Conservation (phyloP, 306 rosid genomes). For the Cicer chorassanicum region DNA sequence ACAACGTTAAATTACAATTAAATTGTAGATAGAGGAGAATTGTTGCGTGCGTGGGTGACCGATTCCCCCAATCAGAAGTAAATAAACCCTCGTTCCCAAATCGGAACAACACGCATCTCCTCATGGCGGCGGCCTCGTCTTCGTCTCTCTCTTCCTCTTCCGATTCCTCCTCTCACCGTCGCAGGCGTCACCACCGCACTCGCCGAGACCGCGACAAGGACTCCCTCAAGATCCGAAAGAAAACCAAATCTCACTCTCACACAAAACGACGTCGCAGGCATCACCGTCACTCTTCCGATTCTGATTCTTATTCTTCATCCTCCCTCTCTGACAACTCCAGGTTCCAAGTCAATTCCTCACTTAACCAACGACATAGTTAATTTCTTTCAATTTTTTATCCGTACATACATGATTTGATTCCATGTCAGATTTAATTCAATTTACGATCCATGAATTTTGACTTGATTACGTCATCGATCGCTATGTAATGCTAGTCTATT, state of each 20-base stretch:
- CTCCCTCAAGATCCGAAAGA: conserved; percentile 71
- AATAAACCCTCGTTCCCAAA: conserved; percentile 49
- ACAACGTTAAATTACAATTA: too few species aligned
- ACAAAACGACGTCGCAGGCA: conserved; percentile 76
- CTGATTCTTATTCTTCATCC: conserved; percentile 50
- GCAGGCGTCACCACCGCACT: conserved; percentile 52
- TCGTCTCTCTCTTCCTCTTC: conserved; percentile 51
- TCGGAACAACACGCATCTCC: conserved; percentile 12
- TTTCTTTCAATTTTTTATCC: background rate
- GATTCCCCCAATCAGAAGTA: conserved; percentile 34
- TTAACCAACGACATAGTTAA: background rate
- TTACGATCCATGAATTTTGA: background rate
- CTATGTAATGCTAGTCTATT: background rate
- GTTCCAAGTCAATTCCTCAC: conserved; percentile 39
- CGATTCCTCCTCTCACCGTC: conserved; percentile 63
- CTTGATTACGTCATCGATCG: background rate
- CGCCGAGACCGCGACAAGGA: conserved; percentile 67
- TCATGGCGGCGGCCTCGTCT: conserved; percentile 85
- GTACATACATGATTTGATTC: background rate
- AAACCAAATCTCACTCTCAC: conserved; percentile 62
- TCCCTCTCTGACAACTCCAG: conserved; percentile 68
- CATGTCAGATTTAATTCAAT: background rate
- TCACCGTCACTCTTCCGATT: conserved; percentile 63
- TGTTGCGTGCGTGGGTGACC: background rate
- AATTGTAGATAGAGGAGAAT: too few species aligned